These are phyloP conservation scores for Aspergillus ostianus DNA, from an alignment of 495 filamentous ascomycete species.

Conservation along the genomic window DNA sequence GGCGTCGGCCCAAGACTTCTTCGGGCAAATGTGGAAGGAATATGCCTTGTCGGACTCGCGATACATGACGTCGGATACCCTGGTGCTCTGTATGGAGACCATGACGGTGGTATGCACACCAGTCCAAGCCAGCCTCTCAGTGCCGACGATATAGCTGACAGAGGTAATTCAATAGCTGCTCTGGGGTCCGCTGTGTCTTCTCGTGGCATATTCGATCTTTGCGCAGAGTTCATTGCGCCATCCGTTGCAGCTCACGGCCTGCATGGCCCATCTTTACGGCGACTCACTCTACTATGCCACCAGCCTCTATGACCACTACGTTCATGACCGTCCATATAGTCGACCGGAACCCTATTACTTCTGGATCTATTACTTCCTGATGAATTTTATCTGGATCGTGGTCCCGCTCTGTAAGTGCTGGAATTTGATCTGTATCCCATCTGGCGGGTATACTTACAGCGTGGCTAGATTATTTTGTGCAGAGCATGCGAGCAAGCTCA, in stretches of 20 bases:
- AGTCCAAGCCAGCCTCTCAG: background rate
- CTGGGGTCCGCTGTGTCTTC: constrained; percentile 82
- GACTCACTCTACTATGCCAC: constrained; percentile 84
- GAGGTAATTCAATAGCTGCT: constrained; percentile 41
- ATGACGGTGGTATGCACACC: constrained; percentile 67
- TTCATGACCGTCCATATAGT: constrained; percentile 58
- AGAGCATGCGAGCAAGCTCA: constrained; percentile 48
- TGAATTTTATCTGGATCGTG: constrained; percentile 86
- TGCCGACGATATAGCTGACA: background rate
- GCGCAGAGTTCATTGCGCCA: constrained; percentile 61
- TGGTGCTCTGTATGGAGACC: constrained; percentile 81
- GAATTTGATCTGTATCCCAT: constrained; percentile 11
- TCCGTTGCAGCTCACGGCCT: constrained; percentile 68
- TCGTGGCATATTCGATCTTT: constrained; percentile 60
- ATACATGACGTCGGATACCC: constrained; percentile 73
- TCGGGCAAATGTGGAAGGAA: constrained; percentile 86
- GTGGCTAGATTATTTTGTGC: constrained; percentile 49
- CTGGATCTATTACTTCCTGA: constrained; percentile 82
- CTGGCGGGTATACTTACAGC: constrained; percentile 18
- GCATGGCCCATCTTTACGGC: constrained; percentile 81
- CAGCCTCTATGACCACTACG: constrained; percentile 64
- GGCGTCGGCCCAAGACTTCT: constrained; percentile 57
- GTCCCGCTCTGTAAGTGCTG: constrained; percentile 58
- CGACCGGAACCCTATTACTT: constrained; percentile 80
- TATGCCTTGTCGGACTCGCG: constrained; percentile 81